Percentiles rank a stretch among this genome's conserved stretches.
Evolutionary conservation across 495 filamentous ascomycete species (phyloP).

Genomic region (Aspergillus panamensis): DNA sequence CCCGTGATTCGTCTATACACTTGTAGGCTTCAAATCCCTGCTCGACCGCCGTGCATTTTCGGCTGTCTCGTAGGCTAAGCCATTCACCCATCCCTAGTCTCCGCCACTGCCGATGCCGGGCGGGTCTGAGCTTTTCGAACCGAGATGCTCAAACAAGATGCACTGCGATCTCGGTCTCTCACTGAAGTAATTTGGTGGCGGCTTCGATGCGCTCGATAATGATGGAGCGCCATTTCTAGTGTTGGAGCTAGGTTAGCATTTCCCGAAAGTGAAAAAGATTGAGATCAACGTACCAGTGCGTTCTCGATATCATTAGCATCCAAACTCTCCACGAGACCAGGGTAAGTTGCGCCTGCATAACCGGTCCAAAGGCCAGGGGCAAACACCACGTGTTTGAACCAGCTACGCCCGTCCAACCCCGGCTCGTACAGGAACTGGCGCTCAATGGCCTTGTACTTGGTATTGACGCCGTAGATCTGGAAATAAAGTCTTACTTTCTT

Average conservation of each 20-base stretch:
- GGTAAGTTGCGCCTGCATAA: conserved; percentile 72
- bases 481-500: conserved; percentile 59
- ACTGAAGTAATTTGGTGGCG: conserved; percentile 37
- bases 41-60: too few species aligned
- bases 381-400: conserved; percentile 71
- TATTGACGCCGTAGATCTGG: conserved; percentile 51
- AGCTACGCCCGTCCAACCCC: conserved; percentile 56
- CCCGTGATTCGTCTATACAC: too few species aligned
- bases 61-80: too few species aligned
- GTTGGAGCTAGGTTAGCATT: background rate
- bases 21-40: too few species aligned
- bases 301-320: conserved; percentile 49
- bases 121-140: too few species aligned
- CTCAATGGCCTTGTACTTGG: conserved; percentile 60
- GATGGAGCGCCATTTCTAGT: conserved; percentile 45
- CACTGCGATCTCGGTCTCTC: background rate
- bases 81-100: too few species aligned
- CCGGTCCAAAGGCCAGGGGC: conserved; percentile 83
- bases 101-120: too few species aligned
- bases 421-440: conserved; percentile 55
- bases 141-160: too few species aligned
- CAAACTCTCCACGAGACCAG: conserved; percentile 58
- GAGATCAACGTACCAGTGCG: conserved; percentile 34
- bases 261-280: background rate
- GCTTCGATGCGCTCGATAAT: conserved; percentile 39